Evolutionary conservation across 1,284 basidiomycete genomes (phyloP).

Genomic region (Ustilago cynodontis): DNA sequence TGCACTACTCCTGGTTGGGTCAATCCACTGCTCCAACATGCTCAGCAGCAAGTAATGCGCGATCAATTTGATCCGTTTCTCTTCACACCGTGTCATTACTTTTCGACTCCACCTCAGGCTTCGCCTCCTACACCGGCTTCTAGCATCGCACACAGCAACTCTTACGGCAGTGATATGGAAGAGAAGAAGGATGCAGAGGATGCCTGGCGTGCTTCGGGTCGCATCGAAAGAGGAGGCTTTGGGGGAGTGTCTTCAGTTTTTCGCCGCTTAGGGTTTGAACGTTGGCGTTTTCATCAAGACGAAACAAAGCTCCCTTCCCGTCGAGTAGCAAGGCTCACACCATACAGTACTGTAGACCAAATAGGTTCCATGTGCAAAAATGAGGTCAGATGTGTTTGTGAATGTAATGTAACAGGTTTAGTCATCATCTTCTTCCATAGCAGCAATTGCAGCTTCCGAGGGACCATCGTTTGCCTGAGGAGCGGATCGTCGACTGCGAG

Average conservation of each 20-base stretch:
- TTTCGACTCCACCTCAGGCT: background rate
- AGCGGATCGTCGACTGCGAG: slow-evolving; percentile 29
- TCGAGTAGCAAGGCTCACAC: no score
- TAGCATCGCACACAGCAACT: background rate
- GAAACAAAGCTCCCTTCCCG: no score
- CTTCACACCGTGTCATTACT: slow-evolving; percentile 22
- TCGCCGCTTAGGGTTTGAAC: background rate
- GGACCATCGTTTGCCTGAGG: slow-evolving; percentile 6
- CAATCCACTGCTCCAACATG: slow-evolving; percentile 13
- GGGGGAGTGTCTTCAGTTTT: background rate
- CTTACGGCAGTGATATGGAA: background rate
- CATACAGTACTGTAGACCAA: no score
- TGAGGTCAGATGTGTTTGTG: no score
- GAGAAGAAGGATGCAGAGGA: background rate
- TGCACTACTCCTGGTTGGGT: slow-evolving; percentile 16
- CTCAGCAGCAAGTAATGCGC: background rate
- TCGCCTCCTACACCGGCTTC: background rate
- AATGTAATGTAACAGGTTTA: background rate
- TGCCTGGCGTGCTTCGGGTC: slow-evolving; percentile 17
- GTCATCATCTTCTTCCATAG: slow-evolving; percentile 39
- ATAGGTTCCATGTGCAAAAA: background rate
- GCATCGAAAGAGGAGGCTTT: slow-evolving; percentile 13
- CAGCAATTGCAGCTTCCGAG: slow-evolving; percentile 12
- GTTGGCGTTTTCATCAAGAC: no score
- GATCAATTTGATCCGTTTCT: slow-evolving; percentile 17